phyloP scores from a whole-genome alignment of 768 basidiomycete species.

The Epithele typhae region DNA sequence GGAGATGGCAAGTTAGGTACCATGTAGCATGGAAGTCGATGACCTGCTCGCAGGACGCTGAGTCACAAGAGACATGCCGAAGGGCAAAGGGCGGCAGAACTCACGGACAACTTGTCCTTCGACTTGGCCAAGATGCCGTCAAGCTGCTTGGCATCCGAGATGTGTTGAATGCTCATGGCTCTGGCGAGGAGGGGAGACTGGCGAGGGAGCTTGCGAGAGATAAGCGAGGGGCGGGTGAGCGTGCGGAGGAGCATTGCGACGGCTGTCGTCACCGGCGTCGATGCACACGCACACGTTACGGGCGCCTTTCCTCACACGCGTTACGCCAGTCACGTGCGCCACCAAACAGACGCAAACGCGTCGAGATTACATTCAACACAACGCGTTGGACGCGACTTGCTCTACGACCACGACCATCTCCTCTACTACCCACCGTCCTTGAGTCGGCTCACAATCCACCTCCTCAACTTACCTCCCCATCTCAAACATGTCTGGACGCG shows the following conservation, averaged over 20 bases:
- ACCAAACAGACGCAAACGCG: constrained; percentile 17
- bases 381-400: constrained; percentile 19
- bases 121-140: constrained; percentile 53
- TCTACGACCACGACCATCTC: constrained; percentile 12
- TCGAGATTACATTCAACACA: constrained; percentile 9
- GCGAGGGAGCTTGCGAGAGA: constrained; percentile 11
- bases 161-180: constrained; percentile 56
- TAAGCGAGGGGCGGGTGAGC: constrained; percentile 10
- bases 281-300: constrained; percentile 1
- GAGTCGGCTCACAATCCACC: constrained; percentile 6
- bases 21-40: constrained; percentile 88
- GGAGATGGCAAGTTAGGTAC: constrained; percentile 33
- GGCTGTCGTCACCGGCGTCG: not conserved
- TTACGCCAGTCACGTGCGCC: constrained; percentile 12
- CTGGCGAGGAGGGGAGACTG: constrained; percentile 1
- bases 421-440: constrained; percentile 10
- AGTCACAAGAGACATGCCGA: no score
- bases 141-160: constrained; percentile 61
- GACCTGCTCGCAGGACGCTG: constrained; percentile 40
- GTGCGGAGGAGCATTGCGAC: constrained; percentile 14
- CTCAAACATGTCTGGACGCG: constrained; percentile 66
- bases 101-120: constrained; percentile 61
- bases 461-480: constrained; percentile 10
- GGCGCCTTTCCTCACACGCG: constrained; percentile 9
- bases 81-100: constrained; percentile 5